phyloP scores from a whole-genome alignment of 768 basidiomycete species.

The Boletus vermiculosoides region DNA sequence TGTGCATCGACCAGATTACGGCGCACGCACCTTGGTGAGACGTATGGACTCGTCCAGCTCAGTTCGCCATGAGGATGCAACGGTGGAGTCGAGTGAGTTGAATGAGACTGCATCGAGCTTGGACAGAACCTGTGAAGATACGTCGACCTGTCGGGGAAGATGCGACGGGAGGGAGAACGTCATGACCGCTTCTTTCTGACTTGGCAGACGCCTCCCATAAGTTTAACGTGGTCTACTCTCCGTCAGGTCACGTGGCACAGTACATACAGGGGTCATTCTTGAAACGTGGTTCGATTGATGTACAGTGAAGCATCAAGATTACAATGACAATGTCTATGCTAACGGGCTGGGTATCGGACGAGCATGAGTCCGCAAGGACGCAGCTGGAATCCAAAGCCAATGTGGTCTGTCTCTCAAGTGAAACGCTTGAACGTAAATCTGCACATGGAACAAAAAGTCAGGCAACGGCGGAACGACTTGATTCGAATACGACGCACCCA shows the following conservation, averaged over 20 bases:
- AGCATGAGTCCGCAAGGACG: constrained; percentile 2
- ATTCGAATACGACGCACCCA: constrained; percentile 41
- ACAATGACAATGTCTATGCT: constrained; percentile 29
- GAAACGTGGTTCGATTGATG: constrained; percentile 5
- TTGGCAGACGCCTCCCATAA: not conserved
- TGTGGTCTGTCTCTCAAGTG: constrained; percentile 24
- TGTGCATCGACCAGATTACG: not conserved
- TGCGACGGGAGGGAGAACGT: constrained; percentile 73
- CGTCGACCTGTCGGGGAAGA: constrained; percentile 68
- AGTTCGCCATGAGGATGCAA: constrained; percentile 67
- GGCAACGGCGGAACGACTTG: not conserved
- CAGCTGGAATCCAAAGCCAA: not conserved
- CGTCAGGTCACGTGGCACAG: constrained; percentile 20
- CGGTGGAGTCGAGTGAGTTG: constrained; percentile 54
- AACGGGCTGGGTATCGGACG: constrained; percentile 26
- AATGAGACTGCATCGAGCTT: constrained; percentile 64
- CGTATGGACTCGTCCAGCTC: constrained; percentile 73
- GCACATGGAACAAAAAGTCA: constrained; percentile 7
- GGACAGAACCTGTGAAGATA: constrained; percentile 68
- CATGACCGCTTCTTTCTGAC: constrained; percentile 41
- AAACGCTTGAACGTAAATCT: constrained; percentile 89
- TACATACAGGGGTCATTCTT: not conserved
- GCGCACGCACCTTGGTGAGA: constrained; percentile 58
- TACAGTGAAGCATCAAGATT: constrained; percentile 27
- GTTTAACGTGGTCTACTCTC: not conserved